Evolutionary conservation across 2,329 filamentous ascomycete species (phyloP).

Genomic region (Xylariaceae sp.): DNA sequence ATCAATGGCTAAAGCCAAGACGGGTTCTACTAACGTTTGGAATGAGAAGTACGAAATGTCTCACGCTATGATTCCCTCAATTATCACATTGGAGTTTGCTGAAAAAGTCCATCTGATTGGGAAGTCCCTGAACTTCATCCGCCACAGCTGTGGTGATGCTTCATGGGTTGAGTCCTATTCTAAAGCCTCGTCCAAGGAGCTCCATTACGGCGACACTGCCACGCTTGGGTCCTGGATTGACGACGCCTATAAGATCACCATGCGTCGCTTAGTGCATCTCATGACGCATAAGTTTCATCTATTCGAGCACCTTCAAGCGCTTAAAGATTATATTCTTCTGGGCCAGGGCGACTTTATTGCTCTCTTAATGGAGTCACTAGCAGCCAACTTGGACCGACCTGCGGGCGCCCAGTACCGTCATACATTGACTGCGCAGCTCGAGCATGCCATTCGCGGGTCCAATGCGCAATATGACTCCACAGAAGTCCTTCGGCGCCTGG

Average conservation of each 20-base stretch:
- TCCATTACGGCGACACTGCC: conserved; percentile 88
- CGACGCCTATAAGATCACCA: conserved; percentile 95
- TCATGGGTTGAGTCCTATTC: conserved; percentile 96
- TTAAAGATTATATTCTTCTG: conserved; percentile 92
- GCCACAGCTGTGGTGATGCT: conserved; percentile 89
- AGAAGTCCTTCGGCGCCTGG: conserved; percentile 84
- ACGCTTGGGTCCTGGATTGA: conserved; percentile 91
- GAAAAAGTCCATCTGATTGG: conserved; percentile 96
- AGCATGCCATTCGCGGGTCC: conserved; percentile 93
- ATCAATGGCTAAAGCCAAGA: conserved; percentile 44
- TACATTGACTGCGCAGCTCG: conserved; percentile 93
- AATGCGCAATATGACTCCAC: conserved; percentile 94
- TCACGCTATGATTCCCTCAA: conserved; percentile 82
- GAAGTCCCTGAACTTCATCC: conserved; percentile 96
- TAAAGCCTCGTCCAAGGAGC: conserved; percentile 84
- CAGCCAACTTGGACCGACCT: conserved; percentile 86
- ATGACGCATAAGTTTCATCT: conserved; percentile 96
- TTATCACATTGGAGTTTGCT: conserved; percentile 89
- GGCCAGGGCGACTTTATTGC: conserved; percentile 98
- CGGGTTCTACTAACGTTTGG: conserved; percentile 85
- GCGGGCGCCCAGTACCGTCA: conserved; percentile 97
- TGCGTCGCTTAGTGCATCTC: conserved; percentile 87
- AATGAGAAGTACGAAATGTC: conserved; percentile 93
- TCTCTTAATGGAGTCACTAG: conserved; percentile 91
- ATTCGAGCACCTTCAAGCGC: conserved; percentile 82